phyloP scores from a whole-genome alignment of 192 early-diverging fungal species.

The Lobulomyces angularis region DNA sequence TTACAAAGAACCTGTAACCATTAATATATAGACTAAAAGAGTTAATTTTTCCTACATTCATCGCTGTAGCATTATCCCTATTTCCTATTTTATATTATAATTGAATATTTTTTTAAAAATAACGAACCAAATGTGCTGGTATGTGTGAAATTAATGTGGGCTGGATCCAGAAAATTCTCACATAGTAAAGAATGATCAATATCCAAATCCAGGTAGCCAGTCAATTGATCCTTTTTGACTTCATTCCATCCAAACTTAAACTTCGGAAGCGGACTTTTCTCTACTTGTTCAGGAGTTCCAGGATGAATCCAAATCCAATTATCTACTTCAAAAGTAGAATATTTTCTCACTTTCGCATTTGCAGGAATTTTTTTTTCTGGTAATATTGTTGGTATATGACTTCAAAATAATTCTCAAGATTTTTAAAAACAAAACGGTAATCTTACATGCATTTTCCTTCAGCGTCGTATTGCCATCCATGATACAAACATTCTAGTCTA shows the following conservation, averaged over 20 bases:
- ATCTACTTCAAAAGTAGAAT: conserved; percentile 15
- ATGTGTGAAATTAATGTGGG: conserved; percentile 28
- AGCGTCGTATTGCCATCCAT: conserved; percentile 31
- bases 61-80: conserved; percentile 10
- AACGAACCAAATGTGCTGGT: too few relatives aligned
- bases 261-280: conserved; percentile 3
- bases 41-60: too few relatives aligned
- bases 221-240: too few relatives aligned
- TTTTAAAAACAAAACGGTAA: too few relatives aligned
- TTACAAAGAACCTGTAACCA: conserved; percentile 11
- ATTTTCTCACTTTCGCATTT: conserved; percentile 17
- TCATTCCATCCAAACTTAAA: too few relatives aligned
- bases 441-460: conserved; percentile 17
- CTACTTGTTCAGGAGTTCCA: conserved; percentile 9
- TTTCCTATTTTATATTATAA: too few relatives aligned
- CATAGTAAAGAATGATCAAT: conserved; percentile 22
- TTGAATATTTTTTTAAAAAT: too few relatives aligned
- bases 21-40: too few relatives aligned
- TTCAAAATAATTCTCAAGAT: too few relatives aligned
- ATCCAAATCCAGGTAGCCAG: conserved; percentile 21
- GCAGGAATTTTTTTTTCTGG: conserved; percentile 13
- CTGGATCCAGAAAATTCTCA: conserved; percentile 28
- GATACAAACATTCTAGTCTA: conserved; percentile 28
- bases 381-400: conserved; percentile 18
- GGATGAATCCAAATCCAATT: conserved; percentile 25